Percentiles rank a stretch among this genome's conserved stretches.
Evolutionary conservation across 768 basidiomycete genomes (phyloP).

Genomic region (Gloeopeniophorella convolvens): DNA sequence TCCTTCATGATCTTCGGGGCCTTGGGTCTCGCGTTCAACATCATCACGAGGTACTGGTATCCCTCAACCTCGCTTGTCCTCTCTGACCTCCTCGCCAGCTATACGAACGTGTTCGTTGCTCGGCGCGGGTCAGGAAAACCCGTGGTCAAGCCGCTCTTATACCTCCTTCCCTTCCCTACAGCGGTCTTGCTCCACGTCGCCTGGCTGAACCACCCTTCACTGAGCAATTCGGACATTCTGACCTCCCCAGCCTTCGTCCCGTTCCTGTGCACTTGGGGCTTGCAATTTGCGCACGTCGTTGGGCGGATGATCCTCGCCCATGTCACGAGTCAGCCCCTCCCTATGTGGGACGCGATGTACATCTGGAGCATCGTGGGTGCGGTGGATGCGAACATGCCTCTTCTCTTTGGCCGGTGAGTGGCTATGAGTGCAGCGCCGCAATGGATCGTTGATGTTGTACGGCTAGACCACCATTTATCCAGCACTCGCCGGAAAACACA

Average conservation of each 20-base stretch:
- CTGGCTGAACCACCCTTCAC: conserved; percentile 73
- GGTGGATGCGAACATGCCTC: conserved; percentile 73
- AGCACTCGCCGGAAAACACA: conserved; percentile 54
- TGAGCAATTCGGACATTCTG: conserved; percentile 59
- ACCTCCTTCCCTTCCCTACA: conserved; percentile 73
- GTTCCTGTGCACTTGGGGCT: conserved; percentile 89
- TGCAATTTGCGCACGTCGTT: conserved; percentile 85
- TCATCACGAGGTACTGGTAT: conserved; percentile 52
- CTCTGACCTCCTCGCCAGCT: conserved; percentile 39
- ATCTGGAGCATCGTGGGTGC: conserved; percentile 72
- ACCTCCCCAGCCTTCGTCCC: conserved; percentile 76
- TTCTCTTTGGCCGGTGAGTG: conserved; percentile 58
- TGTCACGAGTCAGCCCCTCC: conserved; percentile 78
- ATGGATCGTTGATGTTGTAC: not conserved
- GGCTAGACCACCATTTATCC: conserved; percentile 62
- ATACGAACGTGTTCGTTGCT: conserved; percentile 71
- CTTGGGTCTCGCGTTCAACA: conserved; percentile 71
- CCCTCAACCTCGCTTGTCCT: not conserved
- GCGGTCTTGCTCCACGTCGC: conserved; percentile 65
- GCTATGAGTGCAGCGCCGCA: not conserved
- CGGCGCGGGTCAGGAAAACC: conserved; percentile 37
- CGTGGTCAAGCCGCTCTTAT: conserved; percentile 51
- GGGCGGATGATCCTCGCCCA: conserved; percentile 92
- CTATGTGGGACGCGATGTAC: conserved; percentile 84
- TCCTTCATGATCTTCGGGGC: conserved; percentile 80